Base-by-base conservation (phyloP, 495 filamentous ascomycete genomes). In the Acidiella bohemica region DNA sequence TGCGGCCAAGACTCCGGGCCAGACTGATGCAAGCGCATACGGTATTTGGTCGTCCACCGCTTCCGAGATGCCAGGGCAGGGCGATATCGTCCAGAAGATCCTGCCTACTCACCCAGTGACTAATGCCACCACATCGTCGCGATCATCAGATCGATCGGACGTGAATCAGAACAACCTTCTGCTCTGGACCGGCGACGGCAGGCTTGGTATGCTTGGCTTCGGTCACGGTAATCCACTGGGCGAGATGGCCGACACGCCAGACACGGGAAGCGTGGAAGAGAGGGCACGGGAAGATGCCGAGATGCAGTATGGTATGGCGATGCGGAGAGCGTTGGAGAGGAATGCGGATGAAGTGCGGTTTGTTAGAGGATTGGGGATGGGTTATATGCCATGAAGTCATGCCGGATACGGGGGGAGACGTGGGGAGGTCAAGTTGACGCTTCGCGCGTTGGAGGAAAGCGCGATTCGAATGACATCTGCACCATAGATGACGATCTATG, bases 291-390 rank as follows among this genome's bases (percentile, higher is more conserved):
- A 66, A 51, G 45, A 67, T 53, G 34, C 62, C 32, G 76, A 78
- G 55, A 58, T 60, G 46, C 67, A 67, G 50, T 87, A 87, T 60
- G 63, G 62, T 22, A 63, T 70, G 33, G 71, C 60, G 47, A 86
- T 93, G 81, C 70, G 83, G 38, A 64, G 68, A 36, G 83, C 80
- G 9, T 59, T 93, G 41, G 73, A 83, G 60, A 67, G 68, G 54
- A 84, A 92, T 58, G 84, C 84, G 12, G 75, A 86, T 61, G 85
- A 90, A 53, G 80, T 81, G 44, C 65, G 81, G 45, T 84, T 81
- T 60, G 71, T 87, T 54, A 69, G 73, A 39, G 75, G 77, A 24
- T 67, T 86, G 38, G 79, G 81, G 10, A 49, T 79, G 48, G 25
- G 25, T 7, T 27, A 27, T 27, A n/a, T n/a, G n/a, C n/a, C n/a